Conservation (phyloP, 2,329 filamentous ascomycete genomes). For the Fusarium duplospermum region DNA sequence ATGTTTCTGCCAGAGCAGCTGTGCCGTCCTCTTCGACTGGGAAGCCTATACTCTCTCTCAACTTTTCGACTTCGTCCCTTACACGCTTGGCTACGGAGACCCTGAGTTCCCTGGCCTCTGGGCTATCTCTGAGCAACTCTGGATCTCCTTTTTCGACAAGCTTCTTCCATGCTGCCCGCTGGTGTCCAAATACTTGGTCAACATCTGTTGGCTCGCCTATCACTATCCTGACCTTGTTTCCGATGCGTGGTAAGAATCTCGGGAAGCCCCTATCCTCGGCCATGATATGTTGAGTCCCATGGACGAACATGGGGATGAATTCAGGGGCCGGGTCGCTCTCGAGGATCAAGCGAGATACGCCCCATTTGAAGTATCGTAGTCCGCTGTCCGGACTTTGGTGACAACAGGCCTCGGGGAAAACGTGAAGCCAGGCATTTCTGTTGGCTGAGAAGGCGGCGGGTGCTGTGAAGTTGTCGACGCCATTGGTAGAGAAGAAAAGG, state of each 20-base stretch:
- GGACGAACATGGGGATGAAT: constrained; percentile 93
- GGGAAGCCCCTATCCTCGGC: constrained; percentile 83
- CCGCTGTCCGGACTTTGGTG: constrained; percentile 84
- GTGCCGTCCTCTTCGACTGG: constrained; percentile 83
- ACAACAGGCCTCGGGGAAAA: constrained; percentile 95
- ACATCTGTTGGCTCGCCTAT: constrained; percentile 84
- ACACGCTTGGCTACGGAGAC: constrained; percentile 84
- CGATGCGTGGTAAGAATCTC: constrained; percentile 80
- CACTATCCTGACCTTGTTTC: constrained; percentile 76
- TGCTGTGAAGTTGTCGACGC: constrained; percentile 72
- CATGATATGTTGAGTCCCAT: constrained; percentile 91
- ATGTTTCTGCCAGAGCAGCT: constrained; percentile 83
- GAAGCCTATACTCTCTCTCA: constrained; percentile 77
- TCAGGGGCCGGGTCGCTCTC: constrained; percentile 90
- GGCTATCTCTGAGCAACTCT: constrained; percentile 54
- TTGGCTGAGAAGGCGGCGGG: constrained; percentile 78
- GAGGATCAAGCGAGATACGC: constrained; percentile 88
- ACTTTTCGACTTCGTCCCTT: constrained; percentile 81
- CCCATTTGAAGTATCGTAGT: constrained; percentile 99
- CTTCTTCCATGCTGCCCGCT: constrained; percentile 79
- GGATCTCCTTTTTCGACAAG: constrained; percentile 66
- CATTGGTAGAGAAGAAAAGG: constrained; percentile 73
- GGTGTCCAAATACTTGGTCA: constrained; percentile 80
- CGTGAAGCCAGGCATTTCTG: constrained; percentile 87
- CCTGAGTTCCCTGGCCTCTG: constrained; percentile 76